Evolutionary conservation across 495 filamentous ascomycete species (phyloP).

Genomic region (Lichenothelia convexa): DNA sequence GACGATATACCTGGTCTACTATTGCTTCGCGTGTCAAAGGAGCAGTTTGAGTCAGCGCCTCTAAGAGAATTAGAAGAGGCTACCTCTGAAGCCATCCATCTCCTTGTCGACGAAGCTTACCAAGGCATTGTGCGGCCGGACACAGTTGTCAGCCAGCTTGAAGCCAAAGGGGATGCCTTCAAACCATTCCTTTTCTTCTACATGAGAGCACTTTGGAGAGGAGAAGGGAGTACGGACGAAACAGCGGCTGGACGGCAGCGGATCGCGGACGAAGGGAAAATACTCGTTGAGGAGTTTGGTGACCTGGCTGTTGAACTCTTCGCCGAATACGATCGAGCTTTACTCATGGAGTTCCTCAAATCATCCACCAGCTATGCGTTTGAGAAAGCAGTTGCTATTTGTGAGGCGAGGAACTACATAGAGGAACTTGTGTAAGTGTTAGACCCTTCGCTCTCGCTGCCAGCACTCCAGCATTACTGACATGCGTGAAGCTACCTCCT

Average conservation of each 20-base stretch:
- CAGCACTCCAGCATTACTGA: not conserved
- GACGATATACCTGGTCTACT: constrained; percentile 84
- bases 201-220: constrained; percentile 66
- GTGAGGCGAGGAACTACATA: constrained; percentile 59
- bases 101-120: constrained; percentile 80
- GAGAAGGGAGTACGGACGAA: constrained; percentile 32
- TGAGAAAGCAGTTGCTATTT: constrained; percentile 60
- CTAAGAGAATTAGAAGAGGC: constrained; percentile 53
- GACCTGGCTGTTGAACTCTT: constrained; percentile 75
- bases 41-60: constrained; percentile 46
- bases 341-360: constrained; percentile 78
- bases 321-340: constrained; percentile 55
- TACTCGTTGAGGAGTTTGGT: constrained; percentile 67
- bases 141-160: constrained; percentile 58
- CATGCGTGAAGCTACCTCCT: constrained; percentile 41
- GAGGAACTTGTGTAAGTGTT: constrained; percentile 53
- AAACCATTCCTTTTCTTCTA: constrained; percentile 76
- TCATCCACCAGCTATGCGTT: constrained; percentile 67
- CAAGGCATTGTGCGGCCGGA: constrained; percentile 69
- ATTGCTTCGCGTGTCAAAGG: constrained; percentile 60
- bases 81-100: constrained; percentile 60
- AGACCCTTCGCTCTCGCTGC: not conserved
- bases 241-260: constrained; percentile 9
- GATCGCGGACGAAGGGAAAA: constrained; percentile 40
- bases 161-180: constrained; percentile 22